Evolutionary conservation across 805 yeast species (phyloP).

Genomic region (Suhomyces canberraensis): DNA sequence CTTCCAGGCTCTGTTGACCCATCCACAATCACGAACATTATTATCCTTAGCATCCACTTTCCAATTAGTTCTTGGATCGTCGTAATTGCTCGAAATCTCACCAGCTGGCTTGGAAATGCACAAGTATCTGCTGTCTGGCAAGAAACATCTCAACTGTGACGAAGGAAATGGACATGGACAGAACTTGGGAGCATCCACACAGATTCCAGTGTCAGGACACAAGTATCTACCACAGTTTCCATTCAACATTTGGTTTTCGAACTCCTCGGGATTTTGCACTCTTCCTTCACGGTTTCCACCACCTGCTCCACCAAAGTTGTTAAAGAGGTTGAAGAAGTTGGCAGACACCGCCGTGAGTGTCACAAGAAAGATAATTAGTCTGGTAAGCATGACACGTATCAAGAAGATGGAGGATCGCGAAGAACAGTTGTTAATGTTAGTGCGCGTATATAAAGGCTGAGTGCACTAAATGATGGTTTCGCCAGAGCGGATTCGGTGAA

Average conservation of each 20-base stretch:
- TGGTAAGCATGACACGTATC: conserved; percentile 7
- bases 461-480: too few species aligned
- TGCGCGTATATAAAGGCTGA: neutral
- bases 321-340: conserved; percentile 34
- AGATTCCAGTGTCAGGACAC: conserved; percentile 78
- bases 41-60: conserved; percentile 49
- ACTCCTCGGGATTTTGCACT: conserved; percentile 29
- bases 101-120: conserved; percentile 83
- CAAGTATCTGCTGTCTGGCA: conserved; percentile 67
- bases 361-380: conserved; percentile 6
- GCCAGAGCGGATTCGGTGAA: too few species aligned
- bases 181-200: conserved; percentile 64
- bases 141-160: conserved; percentile 75
- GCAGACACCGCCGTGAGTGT: conserved; percentile 22
- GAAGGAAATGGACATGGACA: conserved; percentile 93
- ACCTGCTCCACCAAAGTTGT: conserved; percentile 9
- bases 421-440: neutral
- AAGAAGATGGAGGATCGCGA: neutral
- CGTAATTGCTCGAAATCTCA: conserved; percentile 27
- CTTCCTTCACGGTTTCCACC: conserved; percentile 18
- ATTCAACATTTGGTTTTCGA: conserved; percentile 37
- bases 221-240: conserved; percentile 60
- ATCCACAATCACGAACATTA: conserved; percentile 72
- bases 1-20: conserved; percentile 71
- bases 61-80: conserved; percentile 43